Base-by-base conservation (phyloP, 164 flowering plant genomes). In the Taxillus chinensis region DNA sequence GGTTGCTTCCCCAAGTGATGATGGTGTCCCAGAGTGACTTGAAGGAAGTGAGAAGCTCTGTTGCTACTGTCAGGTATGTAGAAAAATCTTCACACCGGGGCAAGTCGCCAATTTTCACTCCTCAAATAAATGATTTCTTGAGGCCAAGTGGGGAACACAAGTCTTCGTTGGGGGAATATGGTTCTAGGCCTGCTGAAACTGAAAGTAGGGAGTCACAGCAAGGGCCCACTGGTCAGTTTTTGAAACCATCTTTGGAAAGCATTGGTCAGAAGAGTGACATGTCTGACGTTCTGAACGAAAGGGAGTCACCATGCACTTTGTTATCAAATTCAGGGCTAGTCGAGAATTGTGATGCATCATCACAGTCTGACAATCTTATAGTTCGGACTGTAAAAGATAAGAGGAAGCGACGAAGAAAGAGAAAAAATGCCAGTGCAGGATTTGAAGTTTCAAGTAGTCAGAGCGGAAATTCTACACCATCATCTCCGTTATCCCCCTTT, bases 391-490 rank as follows among this genome's bases (percentile, higher is more conserved):
- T 69, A 15, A 86, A 74, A 61, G 86, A 79, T 37, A 83, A 75
- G 73, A 72, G 80, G 46, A 78, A 74, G 58, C 75, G 81, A 55
- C 73, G 86, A 41, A 82, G 75, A 77, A 84, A 71, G 79, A 82
- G 71, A 59, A 87, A 76, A 75, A 71, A 70, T 64, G 62, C 72
- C 15, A 76, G 71, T 65, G 59, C 78, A 5, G 82, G 73, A 54
- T 57, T 27, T 59, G 98, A 92, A 64, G 83, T 78, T 67, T 77
- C 95, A 11, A 83, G 95, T 61, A 92, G 96, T 79, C 96, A 89
- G 65, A 92, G 98, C 79, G 93, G 98, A 67, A 85, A 87, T 68
- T 92, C 98, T 51, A 87, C 98, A 41, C 96, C 98, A 16, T 76
- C 92, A 63, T 87, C 96, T 43, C 95, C 98, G 10, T 64, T 87